Percentiles rank a stretch among this genome's conserved stretches.
Evolutionary conservation across 1,139 yeast genomes (phyloP).

Genomic region (Blastobotrys persicus): DNA sequence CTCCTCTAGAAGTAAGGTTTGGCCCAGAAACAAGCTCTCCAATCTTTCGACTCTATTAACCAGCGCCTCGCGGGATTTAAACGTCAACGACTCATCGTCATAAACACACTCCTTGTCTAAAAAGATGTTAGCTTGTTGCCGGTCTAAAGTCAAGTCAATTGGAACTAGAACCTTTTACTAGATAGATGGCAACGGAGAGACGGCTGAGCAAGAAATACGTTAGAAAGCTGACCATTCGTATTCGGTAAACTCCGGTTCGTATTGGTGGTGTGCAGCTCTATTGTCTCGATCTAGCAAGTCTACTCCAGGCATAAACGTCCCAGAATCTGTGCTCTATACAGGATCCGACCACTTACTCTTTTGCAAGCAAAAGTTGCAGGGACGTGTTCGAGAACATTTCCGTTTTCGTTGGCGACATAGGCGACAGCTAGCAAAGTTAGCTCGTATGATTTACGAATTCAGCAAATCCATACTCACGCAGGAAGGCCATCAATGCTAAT

Average conservation of each 20-base stretch:
- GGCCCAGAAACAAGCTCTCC: conserved; percentile 1
- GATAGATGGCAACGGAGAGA: conserved; percentile 16
- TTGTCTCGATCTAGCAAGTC: no score
- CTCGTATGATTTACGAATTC: neutral
- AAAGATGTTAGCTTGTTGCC: neutral
- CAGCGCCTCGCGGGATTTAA: conserved; percentile 1
- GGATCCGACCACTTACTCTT: conserved; percentile 17
- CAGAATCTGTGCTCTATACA: neutral
- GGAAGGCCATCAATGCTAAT: conserved; percentile 1
- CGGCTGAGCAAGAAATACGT: no score
- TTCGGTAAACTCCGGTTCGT: no score
- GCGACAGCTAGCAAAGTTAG: conserved; percentile 14
- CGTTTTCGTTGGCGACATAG: conserved; percentile 23
- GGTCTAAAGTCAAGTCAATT: no score
- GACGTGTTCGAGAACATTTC: conserved; percentile 24
- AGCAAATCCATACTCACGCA: neutral
- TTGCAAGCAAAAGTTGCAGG: conserved; percentile 21
- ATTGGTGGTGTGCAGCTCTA: no score
- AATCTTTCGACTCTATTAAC: conserved; percentile 1
- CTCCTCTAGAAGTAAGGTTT: neutral
- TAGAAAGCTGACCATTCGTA: no score
- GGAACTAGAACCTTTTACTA: neutral
- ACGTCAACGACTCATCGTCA: conserved; percentile 1
- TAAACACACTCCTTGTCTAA: conserved; percentile 1
- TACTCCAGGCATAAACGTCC: conserved; percentile 10